phyloP scores from a whole-genome alignment of 768 basidiomycete genomes.

The Daedaleopsis sinensis region DNA sequence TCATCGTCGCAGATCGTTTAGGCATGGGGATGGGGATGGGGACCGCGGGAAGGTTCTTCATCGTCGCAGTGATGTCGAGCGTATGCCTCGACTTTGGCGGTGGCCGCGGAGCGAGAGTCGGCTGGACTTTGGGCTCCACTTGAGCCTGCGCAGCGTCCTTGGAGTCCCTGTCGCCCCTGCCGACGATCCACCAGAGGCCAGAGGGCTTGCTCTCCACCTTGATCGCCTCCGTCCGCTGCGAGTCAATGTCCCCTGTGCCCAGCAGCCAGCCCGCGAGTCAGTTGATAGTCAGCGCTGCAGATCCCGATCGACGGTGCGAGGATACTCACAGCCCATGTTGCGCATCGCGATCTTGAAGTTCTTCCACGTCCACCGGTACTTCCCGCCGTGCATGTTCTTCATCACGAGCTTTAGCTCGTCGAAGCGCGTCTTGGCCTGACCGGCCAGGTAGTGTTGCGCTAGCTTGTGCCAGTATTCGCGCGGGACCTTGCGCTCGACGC shows the following conservation, averaged over 20 bases:
- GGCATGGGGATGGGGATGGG: conserved; percentile 29
- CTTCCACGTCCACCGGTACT: conserved; percentile 85
- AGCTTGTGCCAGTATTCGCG: conserved; percentile 85
- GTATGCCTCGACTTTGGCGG: conserved; percentile 22
- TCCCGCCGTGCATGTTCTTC: conserved; percentile 72
- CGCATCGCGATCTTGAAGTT: conserved; percentile 77
- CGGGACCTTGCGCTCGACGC: conserved; percentile 68
- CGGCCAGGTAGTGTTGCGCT: conserved; percentile 75
- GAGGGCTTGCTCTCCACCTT: conserved; percentile 56
- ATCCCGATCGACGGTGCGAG: background rate
- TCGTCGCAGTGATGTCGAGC: conserved; percentile 25
- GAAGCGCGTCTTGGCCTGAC: conserved; percentile 68
- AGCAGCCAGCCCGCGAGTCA: background rate
- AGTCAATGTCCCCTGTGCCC: conserved; percentile 67
- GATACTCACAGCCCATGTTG: conserved; percentile 77
- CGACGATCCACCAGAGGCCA: conserved; percentile 54
- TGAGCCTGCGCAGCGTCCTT: conserved; percentile 28
- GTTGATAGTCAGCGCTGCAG: background rate
- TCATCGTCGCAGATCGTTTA: conserved; percentile 29
- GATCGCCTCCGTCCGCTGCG: conserved; percentile 58
- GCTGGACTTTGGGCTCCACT: background rate
- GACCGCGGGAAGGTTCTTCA: conserved; percentile 28
- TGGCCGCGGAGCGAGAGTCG: conserved; percentile 10
- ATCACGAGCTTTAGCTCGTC: conserved; percentile 75
- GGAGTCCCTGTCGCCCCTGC: conserved; percentile 47